Conservation (phyloP, 176 grass and related monocot species). For the Thinopyrum elongatum region DNA sequence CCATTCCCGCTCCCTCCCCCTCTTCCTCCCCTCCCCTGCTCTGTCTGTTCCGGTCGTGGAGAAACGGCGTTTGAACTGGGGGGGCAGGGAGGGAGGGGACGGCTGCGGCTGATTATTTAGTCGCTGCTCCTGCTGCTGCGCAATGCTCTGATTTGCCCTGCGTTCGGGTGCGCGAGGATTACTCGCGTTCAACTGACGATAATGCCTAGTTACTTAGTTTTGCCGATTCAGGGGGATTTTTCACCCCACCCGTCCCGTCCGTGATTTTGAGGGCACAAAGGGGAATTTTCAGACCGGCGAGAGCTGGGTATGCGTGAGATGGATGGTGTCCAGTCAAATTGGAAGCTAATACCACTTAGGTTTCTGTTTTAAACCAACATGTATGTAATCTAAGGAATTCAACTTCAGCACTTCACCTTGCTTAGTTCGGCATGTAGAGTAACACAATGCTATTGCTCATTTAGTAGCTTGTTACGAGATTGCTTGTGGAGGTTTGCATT, state of each 20-base stretch:
- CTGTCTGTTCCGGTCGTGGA: not conserved
- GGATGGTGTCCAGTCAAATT: not conserved
- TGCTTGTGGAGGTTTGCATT: not conserved
- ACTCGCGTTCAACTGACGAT: accelerated
- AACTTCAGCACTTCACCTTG: too few species aligned
- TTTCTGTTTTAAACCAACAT: not conserved
- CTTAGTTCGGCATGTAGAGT: not conserved
- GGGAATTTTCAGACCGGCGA: not conserved
- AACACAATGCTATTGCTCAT: not conserved
- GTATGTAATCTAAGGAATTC: not conserved
- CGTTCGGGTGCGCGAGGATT: too few species aligned
- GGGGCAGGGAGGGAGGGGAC: not conserved
- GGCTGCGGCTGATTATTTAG: not conserved
- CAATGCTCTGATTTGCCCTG: not conserved
- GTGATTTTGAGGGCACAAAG: not conserved
- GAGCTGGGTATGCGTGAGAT: not conserved
- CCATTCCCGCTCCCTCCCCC: not conserved
- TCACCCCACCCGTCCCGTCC: not conserved
- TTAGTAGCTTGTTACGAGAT: not conserved
- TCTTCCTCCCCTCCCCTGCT: not conserved
- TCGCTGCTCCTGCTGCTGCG: not conserved
- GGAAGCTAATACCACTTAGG: not conserved
- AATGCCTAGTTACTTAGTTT: not conserved
- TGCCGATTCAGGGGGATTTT: not conserved
- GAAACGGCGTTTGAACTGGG: not conserved